Base-by-base conservation (phyloP, 2,329 filamentous ascomycete species). In the Aurifilum marmelostoma region DNA sequence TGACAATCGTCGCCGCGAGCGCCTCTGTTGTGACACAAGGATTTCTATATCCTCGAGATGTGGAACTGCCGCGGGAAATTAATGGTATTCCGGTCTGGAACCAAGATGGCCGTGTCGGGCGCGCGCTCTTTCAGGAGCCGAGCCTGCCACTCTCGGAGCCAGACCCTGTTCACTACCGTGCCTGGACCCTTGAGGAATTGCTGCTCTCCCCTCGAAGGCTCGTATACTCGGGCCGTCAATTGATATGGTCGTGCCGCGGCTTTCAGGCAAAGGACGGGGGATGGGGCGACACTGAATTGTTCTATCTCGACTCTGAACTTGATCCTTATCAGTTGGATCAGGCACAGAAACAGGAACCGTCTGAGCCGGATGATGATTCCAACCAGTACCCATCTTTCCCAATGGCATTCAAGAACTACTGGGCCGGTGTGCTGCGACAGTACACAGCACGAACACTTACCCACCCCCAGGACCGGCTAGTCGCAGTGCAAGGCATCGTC, bases 381-480 rank as follows among this genome's bases (percentile, higher is more conserved):
- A 18, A 18, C 52, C 52, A 32, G 29, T 24, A 6, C 3, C 52
- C 52, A 29, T 27, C 52, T 29, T 21, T 18, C 14, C 27, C 52
- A 2, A 29, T 56, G 52, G 12, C 6, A 16, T 56, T 56, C 12
- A 56, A 56, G 27, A 4, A 8, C 14, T 56, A 56, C 21, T 56
- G 52, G 52, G 24, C 52, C 14, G 5, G 3, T 7, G 24, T 56
- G 52, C 27, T 56, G 52, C 52, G 27, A 56, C 52, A 56, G 27
- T 56, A 56, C 52, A 56, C 52, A 56, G 52, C 52, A 56, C 27
- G 52, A 56, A 56, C 27, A 56, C 52, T 56, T 9, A 56, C 52
- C 52, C 24, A 56, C 27, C 52, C 52, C 14, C 52, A 32, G 32
- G 52, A 29, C 16, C 52, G 52, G 52, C 52, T 56, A 16, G 52